Percentiles rank a stretch among this genome's conserved stretches.
phyloP scores from a whole-genome alignment of 2,329 filamentous ascomycete genomes.

The Aspergillus luchuensis region DNA sequence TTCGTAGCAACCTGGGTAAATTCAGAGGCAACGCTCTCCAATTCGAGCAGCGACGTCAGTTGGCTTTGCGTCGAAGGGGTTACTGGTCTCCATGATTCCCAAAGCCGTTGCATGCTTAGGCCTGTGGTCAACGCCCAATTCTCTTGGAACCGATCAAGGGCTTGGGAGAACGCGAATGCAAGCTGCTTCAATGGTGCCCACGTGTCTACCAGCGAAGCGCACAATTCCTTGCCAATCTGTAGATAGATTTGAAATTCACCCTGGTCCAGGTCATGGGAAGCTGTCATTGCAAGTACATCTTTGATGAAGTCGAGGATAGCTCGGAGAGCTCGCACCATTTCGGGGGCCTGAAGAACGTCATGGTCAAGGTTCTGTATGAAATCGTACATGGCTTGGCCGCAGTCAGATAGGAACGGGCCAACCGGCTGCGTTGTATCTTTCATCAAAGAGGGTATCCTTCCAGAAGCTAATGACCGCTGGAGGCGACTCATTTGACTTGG shows the following conservation, averaged over 20 bases:
- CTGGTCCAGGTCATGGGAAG: conserved; percentile 50
- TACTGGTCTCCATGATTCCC: conserved; percentile 69
- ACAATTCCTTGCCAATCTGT: conserved; percentile 40
- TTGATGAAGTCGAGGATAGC: conserved; percentile 49
- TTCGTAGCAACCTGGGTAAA: conserved; percentile 42
- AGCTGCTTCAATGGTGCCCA: conserved; percentile 31
- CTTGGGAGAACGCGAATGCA: conserved; percentile 29
- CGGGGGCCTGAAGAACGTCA: conserved; percentile 26
- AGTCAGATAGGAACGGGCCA: conserved; percentile 41
- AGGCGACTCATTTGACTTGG: conserved; percentile 46
- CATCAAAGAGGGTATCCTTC: conserved; percentile 42
- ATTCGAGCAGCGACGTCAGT: conserved; percentile 36
- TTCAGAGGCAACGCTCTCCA: conserved; percentile 39
- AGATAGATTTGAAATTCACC: conserved; percentile 59
- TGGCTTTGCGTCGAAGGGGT: conserved; percentile 46
- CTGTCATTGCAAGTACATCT: conserved; percentile 50
- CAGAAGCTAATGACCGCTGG: conserved; percentile 45
- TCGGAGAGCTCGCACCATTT: conserved; percentile 30
- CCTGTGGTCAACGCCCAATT: conserved; percentile 75
- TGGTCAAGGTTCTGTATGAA: conserved; percentile 35
- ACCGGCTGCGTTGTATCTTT: conserved; percentile 47
- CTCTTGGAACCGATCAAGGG: conserved; percentile 62
- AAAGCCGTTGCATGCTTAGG: conserved; percentile 76
- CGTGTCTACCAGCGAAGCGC: conserved; percentile 35
- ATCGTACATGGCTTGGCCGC: conserved; percentile 39